Evolutionary conservation across 129 eudicot species (phyloP), one percentile per base, ranked within the genome.

Genomic region (Flaveria ramosissima): DNA sequence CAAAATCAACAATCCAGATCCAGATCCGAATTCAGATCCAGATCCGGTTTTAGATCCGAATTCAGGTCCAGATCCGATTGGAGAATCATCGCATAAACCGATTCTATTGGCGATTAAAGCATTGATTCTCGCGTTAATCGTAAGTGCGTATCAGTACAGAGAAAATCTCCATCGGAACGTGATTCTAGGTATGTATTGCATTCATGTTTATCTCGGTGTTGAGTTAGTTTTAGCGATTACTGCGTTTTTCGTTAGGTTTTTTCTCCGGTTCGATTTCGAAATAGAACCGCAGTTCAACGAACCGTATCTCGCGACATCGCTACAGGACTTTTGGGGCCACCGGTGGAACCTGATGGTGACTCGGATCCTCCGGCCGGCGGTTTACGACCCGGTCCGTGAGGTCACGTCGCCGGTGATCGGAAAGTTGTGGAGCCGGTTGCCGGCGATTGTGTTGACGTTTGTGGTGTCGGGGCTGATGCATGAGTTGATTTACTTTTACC

Each of bases 331-430:
- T 30, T 90, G 96, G 96, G 90, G 96, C 23, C 86, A 88, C 0
- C 65, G 96, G 84, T 90, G 96, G 93, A 90, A 90, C 64, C 89
- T 90, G 24, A 83, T 86, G 86, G 96, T 84, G 1, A 64, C 86
- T 2, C 62, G 82, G 17, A 84, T 84, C 2, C 84, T 90, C 32
- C 88, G 96, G 66, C 88, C 83, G 2, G 64, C 88, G 21, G 83
- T 88, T 4, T 90, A 84, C 55, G 43, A 61, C 45, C 96, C 89
- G 0, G 42, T 86, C 3, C 73, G 80, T 57, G 24, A 12, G 43
- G 6, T 80, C 15, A 74, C 17, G 20, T 30, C 53, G 41, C 71
- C 75, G 17, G 4, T 77, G 1, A 5, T 86, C 16, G 86, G 96
- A 1, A 45, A 45, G 2, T 24, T 17, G 53, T 69, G 65, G 81